Conservation (phyloP, 1,139 yeast genomes). For the Taphrina deformans region DNA sequence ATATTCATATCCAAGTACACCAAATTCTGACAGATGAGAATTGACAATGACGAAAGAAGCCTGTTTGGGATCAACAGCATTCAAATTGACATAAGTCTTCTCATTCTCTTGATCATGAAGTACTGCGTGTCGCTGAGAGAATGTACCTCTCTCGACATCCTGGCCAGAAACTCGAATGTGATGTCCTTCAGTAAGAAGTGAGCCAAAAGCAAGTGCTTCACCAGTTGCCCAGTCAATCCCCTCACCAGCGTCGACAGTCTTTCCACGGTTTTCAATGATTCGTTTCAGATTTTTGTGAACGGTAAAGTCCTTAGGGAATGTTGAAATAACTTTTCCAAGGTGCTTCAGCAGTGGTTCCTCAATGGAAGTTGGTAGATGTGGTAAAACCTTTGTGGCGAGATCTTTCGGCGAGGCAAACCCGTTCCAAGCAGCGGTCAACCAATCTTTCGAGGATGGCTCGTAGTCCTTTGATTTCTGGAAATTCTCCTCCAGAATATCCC, state of each 20-base stretch:
- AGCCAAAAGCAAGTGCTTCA: conserved; percentile 97
- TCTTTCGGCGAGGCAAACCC: conserved; percentile 97
- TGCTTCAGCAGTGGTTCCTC: conserved; percentile 68
- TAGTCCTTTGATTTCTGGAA: conserved; percentile 85
- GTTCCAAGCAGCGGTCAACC: conserved; percentile 99
- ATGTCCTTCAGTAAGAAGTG: conserved; percentile 87
- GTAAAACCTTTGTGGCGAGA: conserved; percentile 90
- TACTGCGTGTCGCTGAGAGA: conserved; percentile 99
- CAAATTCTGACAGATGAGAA: conserved; percentile 97
- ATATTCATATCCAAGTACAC: conserved; percentile 98
- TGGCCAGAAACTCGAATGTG: conserved; percentile 98
- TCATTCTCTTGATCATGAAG: conserved; percentile 93
- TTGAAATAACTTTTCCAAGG: conserved; percentile 74
- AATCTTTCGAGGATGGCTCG: conserved; percentile 88
- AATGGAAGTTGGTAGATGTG: conserved; percentile 95
- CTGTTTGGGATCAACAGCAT: conserved; percentile 74
- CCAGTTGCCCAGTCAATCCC: conserved; percentile 99
- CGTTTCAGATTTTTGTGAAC: conserved; percentile 96
- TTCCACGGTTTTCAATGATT: conserved; percentile 82
- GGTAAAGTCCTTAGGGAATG: conserved; percentile 83
- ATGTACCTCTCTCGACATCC: conserved; percentile 99
- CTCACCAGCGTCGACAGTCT: conserved; percentile 83
- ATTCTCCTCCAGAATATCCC: conserved; percentile 90
- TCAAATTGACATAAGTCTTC: conserved; percentile 77
- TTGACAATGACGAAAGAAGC: conserved; percentile 86